These are phyloP conservation scores for Sphaerostilbella broomeana DNA, from an alignment of 2,329 filamentous ascomycete species.

Conservation along the genomic window DNA sequence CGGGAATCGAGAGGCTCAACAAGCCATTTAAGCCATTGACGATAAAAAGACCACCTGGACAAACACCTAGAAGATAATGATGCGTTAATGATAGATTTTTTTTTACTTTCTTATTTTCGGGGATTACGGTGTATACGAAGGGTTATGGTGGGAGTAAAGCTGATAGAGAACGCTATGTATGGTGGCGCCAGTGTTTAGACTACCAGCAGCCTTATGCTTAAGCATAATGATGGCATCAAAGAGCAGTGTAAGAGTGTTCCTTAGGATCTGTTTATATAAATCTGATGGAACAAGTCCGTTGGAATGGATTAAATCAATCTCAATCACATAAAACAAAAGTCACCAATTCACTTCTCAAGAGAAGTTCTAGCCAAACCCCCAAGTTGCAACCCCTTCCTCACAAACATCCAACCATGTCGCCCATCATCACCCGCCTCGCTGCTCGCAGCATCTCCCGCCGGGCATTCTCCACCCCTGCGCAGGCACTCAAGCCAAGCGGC, in stretches of 20 bases:
- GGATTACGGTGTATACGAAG: no score
- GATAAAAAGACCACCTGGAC: constrained; percentile 36
- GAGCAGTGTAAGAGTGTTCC: no score
- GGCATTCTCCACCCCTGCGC: constrained; percentile 20
- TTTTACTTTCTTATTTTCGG: no score
- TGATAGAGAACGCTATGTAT: no score
- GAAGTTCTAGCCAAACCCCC: constrained; percentile 6
- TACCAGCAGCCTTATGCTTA: constrained; percentile 16
- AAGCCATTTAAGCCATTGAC: constrained; percentile 54
- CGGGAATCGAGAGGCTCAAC: constrained; percentile 43
- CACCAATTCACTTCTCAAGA: constrained; percentile 1
- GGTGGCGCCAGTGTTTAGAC: not conserved
- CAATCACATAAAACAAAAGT: not conserved
- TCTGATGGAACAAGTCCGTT: not conserved
- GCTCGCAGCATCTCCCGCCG: constrained; percentile 12
- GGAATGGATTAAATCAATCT: constrained; percentile 1
- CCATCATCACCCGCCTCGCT: constrained; percentile 17
- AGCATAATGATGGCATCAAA: constrained; percentile 19
- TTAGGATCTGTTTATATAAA: constrained; percentile 7
- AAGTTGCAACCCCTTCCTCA: no score
- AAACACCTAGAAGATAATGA: not conserved
- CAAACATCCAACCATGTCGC: constrained; percentile 19
- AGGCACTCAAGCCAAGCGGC: constrained; percentile 12
- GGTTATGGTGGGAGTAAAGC: no score
- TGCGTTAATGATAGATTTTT: no score